Evolutionary conservation across 768 basidiomycete species (phyloP).

Genomic region (Suillus americanus): DNA sequence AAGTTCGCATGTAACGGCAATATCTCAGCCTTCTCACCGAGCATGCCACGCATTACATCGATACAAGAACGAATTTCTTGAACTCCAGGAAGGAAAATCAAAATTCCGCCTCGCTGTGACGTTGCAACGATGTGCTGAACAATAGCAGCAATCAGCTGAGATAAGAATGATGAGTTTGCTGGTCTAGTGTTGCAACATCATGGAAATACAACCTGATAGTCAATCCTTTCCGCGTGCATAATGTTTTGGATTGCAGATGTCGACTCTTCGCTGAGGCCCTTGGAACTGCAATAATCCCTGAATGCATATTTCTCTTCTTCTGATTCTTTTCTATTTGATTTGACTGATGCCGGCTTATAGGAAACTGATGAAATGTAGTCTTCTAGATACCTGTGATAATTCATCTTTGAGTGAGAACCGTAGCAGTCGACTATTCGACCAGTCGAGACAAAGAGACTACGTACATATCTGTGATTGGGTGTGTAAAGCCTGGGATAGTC

Average conservation of each 20-base stretch:
- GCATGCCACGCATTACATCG: conserved; percentile 46
- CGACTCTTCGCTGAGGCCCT: conserved; percentile 52
- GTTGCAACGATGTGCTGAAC: conserved; percentile 62
- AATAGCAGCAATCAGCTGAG: conserved; percentile 63
- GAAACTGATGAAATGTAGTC: conserved; percentile 61
- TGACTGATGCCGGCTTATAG: conserved; percentile 51
- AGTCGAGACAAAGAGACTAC: conserved; percentile 18
- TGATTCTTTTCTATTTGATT: conserved; percentile 27
- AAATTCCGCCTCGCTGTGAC: conserved; percentile 58
- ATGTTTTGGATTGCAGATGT: conserved; percentile 61
- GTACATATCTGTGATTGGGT: conserved; percentile 76
- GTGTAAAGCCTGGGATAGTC: conserved; percentile 78
- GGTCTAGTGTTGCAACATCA: neutral
- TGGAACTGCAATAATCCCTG: conserved; percentile 46
- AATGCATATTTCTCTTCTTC: conserved; percentile 43
- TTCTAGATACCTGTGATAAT: conserved; percentile 71
- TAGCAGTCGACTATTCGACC: neutral
- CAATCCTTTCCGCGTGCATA: conserved; percentile 60
- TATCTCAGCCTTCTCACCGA: conserved; percentile 43
- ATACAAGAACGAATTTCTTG: conserved; percentile 84
- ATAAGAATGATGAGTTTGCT: neutral
- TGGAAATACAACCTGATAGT: conserved; percentile 56
- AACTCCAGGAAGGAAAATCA: conserved; percentile 90
- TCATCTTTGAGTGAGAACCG: neutral
- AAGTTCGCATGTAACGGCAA: conserved; percentile 90